These are phyloP conservation scores for Aspergillus biplanus DNA, from an alignment of 495 filamentous ascomycete genomes.

Conservation along the genomic window DNA sequence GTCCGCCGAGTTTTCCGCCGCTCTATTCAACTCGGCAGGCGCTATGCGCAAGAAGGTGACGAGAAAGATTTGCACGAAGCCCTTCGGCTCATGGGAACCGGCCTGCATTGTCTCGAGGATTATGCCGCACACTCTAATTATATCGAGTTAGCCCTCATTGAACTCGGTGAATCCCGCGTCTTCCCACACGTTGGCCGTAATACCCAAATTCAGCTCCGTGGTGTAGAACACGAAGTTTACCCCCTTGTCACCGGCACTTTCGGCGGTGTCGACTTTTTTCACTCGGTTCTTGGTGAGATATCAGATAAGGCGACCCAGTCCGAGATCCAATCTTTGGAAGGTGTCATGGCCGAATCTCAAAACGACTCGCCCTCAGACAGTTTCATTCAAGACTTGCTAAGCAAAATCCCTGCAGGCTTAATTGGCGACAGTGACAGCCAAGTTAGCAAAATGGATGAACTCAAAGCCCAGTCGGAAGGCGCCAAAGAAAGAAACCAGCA, in stretches of 20 bases:
- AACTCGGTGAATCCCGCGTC: conserved; percentile 74
- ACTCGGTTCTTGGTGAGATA: conserved; percentile 87
- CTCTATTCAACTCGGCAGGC: conserved; percentile 73
- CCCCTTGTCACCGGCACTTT: conserved; percentile 89
- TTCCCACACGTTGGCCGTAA: conserved; percentile 84
- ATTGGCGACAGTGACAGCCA: conserved; percentile 68
- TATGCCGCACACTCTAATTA: conserved; percentile 94
- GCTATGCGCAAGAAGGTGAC: conserved; percentile 61
- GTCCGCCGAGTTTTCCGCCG: conserved; percentile 72
- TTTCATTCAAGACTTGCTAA: conserved; percentile 73
- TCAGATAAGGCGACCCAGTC: conserved; percentile 87
- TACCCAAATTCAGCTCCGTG: conserved; percentile 67
- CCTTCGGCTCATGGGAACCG: conserved; percentile 81
- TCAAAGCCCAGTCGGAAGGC: conserved; percentile 67
- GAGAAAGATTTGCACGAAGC: conserved; percentile 83
- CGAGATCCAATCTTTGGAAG: conserved; percentile 81
- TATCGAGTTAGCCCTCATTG: conserved; percentile 79
- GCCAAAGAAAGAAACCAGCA: conserved; percentile 52
- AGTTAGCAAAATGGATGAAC: conserved; percentile 65
- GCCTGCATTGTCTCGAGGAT: conserved; percentile 89
- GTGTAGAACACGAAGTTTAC: conserved; percentile 64
- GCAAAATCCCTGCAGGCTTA: conserved; percentile 75
- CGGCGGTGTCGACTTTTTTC: conserved; percentile 84
- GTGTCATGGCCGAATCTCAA: conserved; percentile 64
- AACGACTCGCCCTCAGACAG: conserved; percentile 56